A percentile compares a stretch with the other conserved stretches of the same genome.
Conservation (phyloP, 2,329 filamentous ascomycete genomes). For the Penicillium verrucosum region DNA sequence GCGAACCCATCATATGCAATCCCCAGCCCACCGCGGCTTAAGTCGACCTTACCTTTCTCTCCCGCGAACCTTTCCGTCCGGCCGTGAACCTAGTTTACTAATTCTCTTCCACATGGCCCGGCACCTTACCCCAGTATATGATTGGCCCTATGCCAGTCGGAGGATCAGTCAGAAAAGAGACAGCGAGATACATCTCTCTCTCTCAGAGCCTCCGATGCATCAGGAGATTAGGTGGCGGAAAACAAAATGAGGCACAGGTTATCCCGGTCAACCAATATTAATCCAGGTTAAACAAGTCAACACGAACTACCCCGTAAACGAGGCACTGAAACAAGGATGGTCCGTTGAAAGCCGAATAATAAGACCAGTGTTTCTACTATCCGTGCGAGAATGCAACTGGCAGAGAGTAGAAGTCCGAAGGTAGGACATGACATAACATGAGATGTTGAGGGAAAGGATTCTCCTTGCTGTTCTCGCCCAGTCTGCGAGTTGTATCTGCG, state of each 20-base stretch:
- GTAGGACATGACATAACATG: conserved; percentile 23
- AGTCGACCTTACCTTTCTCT: conserved; percentile 10
- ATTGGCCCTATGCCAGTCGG: conserved; percentile 8
- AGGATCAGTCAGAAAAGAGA: conserved; percentile 11
- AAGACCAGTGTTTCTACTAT: background rate
- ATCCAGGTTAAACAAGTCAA: conserved; percentile 2
- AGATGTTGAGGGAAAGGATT: conserved; percentile 6
- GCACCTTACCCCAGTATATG: background rate
- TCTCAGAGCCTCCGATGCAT: conserved; percentile 12
- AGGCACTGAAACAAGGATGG: conserved; percentile 13
- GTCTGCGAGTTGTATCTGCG: conserved; percentile 6
- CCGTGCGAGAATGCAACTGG: conserved; percentile 3
- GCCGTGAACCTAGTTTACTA: conserved; percentile 18
- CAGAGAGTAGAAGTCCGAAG: conserved; percentile 6
- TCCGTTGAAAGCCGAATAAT: background rate
- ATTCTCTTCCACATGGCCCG: conserved; percentile 5
- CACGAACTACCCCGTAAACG: background rate
- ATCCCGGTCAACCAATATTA: conserved; percentile 16
- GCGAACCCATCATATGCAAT: conserved; percentile 8
- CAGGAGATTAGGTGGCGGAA: conserved; percentile 18
- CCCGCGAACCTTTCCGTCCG: conserved; percentile 19
- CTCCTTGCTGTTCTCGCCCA: conserved; percentile 18
- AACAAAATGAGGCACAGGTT: conserved; percentile 9
- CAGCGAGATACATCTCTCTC: background rate
- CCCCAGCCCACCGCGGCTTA: conserved; percentile 10